Conservation (phyloP, 2,329 filamentous ascomycete genomes). For the Rachicladosporium sp. region DNA sequence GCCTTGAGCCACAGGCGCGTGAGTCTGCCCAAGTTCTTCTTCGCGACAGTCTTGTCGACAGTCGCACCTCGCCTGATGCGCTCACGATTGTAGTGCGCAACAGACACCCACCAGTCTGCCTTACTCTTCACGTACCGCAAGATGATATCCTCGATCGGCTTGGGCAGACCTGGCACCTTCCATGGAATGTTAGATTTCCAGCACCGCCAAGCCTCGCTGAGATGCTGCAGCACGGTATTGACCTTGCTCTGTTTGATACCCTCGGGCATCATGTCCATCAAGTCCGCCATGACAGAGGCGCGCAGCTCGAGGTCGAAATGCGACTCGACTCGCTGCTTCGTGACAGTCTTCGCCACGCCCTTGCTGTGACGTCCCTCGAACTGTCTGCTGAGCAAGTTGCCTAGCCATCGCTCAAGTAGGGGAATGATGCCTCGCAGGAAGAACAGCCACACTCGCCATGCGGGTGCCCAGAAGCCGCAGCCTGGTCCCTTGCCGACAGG, state of each 20-base stretch:
- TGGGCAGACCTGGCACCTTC: constrained; percentile 94
- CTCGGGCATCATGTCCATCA: constrained; percentile 99
- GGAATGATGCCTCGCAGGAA: constrained; percentile 99
- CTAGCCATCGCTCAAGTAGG: constrained; percentile 89
- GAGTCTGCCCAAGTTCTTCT: constrained; percentile 93
- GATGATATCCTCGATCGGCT: constrained; percentile 97
- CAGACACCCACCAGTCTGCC: constrained; percentile 99
- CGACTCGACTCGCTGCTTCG: constrained; percentile 96
- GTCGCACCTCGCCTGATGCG: constrained; percentile 92
- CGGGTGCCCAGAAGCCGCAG: constrained; percentile 97
- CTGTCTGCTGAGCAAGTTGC: constrained; percentile 89
- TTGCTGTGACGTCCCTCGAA: constrained; percentile 98
- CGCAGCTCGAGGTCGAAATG: constrained; percentile 96
- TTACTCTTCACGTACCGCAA: constrained; percentile 97
- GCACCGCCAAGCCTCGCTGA: constrained; percentile 97
- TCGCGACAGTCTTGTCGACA: constrained; percentile 97
- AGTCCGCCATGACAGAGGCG: constrained; percentile 94
- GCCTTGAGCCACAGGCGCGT: constrained; percentile 95
- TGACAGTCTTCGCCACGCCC: constrained; percentile 96
- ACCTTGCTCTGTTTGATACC: constrained; percentile 99
- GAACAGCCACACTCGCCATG: constrained; percentile 98
- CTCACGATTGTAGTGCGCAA: constrained; percentile 97
- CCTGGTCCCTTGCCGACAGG: constrained; percentile 95
- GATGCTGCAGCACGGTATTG: constrained; percentile 90
- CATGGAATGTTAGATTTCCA: constrained; percentile 99